These are phyloP conservation scores for Phytophthora fragariae DNA, from an alignment of 352 stramenopile genomes.

Conservation along the genomic window DNA sequence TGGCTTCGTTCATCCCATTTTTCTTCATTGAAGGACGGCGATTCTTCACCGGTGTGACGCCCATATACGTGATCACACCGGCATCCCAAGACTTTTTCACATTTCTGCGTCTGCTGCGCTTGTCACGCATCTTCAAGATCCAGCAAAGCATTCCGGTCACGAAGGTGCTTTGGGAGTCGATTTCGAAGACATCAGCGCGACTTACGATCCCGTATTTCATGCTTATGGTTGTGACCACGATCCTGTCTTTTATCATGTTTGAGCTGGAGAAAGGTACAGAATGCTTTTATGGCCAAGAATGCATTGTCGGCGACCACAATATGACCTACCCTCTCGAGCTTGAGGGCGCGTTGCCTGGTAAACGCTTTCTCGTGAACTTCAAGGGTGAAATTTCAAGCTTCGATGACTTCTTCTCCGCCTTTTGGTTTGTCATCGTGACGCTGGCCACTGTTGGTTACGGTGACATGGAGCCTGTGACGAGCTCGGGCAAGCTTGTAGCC, in stretches of 20 bases:
- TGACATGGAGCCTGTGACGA: slow-evolving; percentile 79
- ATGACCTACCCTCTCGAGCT: slow-evolving; percentile 66
- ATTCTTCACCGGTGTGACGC: slow-evolving; percentile 39
- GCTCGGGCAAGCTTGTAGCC: slow-evolving; percentile 71
- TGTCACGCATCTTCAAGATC: slow-evolving; percentile 84
- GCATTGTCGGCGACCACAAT: slow-evolving; percentile 63
- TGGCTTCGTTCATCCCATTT: slow-evolving; percentile 77
- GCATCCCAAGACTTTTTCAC: slow-evolving; percentile 70
- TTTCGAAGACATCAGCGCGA: slow-evolving; percentile 81
- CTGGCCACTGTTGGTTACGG: slow-evolving; percentile 77
- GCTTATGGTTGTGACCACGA: slow-evolving; percentile 76
- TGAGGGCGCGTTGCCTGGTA: slow-evolving; percentile 56
- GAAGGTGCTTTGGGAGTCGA: slow-evolving; percentile 79
- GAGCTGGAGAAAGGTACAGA: slow-evolving; percentile 81
- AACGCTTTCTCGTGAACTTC: slow-evolving; percentile 77
- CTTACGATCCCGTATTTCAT: slow-evolving; percentile 85
- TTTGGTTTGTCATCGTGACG: slow-evolving; percentile 90
- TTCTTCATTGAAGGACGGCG: slow-evolving; percentile 62
- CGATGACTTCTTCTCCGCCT: slow-evolving; percentile 82
- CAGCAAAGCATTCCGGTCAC: slow-evolving; percentile 83
- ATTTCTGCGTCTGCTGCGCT: slow-evolving; percentile 61
- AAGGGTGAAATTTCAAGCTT: slow-evolving; percentile 78
- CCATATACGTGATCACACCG: slow-evolving; percentile 74
- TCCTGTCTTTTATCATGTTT: slow-evolving; percentile 84
- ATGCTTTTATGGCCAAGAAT: slow-evolving; percentile 79